These are phyloP conservation scores for Bipolaris bicolor DNA, from an alignment of 2,329 filamentous ascomycete genomes.

Conservation along the genomic window DNA sequence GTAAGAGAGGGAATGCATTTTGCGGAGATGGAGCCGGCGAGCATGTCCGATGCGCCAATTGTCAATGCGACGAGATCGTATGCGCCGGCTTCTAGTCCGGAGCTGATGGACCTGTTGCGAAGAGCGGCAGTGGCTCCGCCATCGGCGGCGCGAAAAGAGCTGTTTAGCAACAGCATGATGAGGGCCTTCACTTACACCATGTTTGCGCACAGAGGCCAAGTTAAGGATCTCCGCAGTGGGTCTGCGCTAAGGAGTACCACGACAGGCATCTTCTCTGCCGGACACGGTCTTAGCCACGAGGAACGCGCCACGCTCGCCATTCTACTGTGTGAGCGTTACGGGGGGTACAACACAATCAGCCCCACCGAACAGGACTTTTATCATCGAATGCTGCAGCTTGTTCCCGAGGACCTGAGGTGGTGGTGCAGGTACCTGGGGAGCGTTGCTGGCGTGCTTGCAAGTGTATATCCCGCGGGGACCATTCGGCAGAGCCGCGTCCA, in stretches of 20 bases:
- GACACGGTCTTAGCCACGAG: slow-evolving; percentile 76
- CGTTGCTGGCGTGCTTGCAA: slow-evolving; percentile 63
- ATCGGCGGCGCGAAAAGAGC: slow-evolving; percentile 32
- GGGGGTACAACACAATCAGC: slow-evolving; percentile 61
- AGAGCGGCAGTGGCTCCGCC: slow-evolving; percentile 49
- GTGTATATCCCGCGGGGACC: slow-evolving; percentile 66
- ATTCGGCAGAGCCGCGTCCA: slow-evolving; percentile 48
- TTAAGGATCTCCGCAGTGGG: slow-evolving; percentile 60
- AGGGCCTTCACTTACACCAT: slow-evolving; percentile 66
- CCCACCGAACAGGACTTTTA: slow-evolving; percentile 64
- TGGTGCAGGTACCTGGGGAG: slow-evolving; percentile 70
- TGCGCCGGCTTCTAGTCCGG: slow-evolving; percentile 55
- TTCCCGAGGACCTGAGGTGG: slow-evolving; percentile 64
- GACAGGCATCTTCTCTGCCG: slow-evolving; percentile 68
- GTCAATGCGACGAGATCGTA: slow-evolving; percentile 64
- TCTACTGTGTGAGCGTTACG: slow-evolving; percentile 76
- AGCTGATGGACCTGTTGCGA: slow-evolving; percentile 58
- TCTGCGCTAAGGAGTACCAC: slow-evolving; percentile 76
- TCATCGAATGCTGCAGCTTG: slow-evolving; percentile 58
- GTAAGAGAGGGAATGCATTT: slow-evolving; percentile 85
- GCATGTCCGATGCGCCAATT: slow-evolving; percentile 71
- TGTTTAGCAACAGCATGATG: slow-evolving; percentile 57
- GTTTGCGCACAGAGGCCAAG: slow-evolving; percentile 54
- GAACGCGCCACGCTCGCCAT: slow-evolving; percentile 74
- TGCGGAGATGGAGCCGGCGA: slow-evolving; percentile 65